Base-by-base conservation (phyloP, 116 monocot species). In the Posidonia oceanica region DNA sequence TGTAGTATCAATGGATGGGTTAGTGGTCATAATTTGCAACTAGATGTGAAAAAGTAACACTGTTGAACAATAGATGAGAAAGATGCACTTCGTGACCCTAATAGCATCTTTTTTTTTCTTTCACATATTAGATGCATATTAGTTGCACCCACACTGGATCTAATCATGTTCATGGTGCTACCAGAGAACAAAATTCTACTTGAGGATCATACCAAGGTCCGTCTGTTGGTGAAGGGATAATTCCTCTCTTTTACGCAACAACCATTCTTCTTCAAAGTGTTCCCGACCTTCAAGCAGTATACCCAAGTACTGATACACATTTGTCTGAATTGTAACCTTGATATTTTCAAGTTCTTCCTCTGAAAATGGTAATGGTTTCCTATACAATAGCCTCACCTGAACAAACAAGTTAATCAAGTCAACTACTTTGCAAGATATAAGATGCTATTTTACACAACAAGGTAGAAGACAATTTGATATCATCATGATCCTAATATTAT, bases 351-450 rank as follows among this genome's bases (percentile, higher is more conserved):
- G 69, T 51, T 86, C 89, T 4, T 83, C 86, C n/a, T 81, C 81
- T 3, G 86, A 80, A 77, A 93, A 93, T 63, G 91, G 83, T 17
- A 58, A 67, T 37, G 61, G 70, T 63, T 66, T 79, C 48, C 48
- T 12, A 74, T 93, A 89, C 75, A 89, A 80, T 76, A 93, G 80
- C 73, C 87, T 93, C n/a, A 83, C 89, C 93, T 93, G 83, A 14
- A 62, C 13, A 23, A 62, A 7, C 22, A 62, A 48, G 8, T 12
- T 29, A 48, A 48, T 48, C 7, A 11, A 12, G 22, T 68, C 29
- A 11, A 62, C 3, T 18, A 6, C 7, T 20, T 58, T 3, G 7
- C 14, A 58, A 14, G 58, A 58, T 58, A 58, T 7, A n/a, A 21
- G 3, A n/a, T 14, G 14, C 21, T 21, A 18, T 18, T 58, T 20